Percentiles rank a stretch among this genome's conserved stretches.
Evolutionary conservation across 2,329 filamentous ascomycete genomes (phyloP).

Genomic region (Teratosphaeria pseudoeucalypti): DNA sequence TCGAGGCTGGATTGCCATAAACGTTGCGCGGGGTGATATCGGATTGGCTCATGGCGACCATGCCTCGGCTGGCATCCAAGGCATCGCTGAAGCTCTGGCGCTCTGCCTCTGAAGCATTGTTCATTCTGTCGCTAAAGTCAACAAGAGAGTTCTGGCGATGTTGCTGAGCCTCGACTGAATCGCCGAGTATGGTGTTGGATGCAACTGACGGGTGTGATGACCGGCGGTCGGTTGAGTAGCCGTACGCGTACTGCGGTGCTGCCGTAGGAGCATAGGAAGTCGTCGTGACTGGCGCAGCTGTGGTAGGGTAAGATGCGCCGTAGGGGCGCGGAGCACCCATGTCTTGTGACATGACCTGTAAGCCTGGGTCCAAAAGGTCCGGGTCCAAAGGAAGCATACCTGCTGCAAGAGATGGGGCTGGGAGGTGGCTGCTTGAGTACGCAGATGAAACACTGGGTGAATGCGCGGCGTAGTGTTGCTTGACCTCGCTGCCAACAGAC

Average conservation of each 20-base stretch:
- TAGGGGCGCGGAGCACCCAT: conserved; percentile 58
- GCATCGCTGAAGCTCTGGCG: conserved; percentile 72
- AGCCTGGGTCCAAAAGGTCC: conserved; percentile 50
- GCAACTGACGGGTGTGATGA: conserved; percentile 76
- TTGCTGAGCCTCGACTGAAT: conserved; percentile 34
- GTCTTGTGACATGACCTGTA: conserved; percentile 58
- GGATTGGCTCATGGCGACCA: conserved; percentile 83
- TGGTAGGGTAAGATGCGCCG: conserved; percentile 58
- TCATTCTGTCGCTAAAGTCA: conserved; percentile 52
- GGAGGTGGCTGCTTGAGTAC: conserved; percentile 61
- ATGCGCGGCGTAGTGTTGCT: conserved; percentile 19
- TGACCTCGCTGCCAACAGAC: conserved; percentile 44
- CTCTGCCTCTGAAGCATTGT: conserved; percentile 45
- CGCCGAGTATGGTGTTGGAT: conserved; percentile 42
- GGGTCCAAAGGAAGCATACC: conserved; percentile 54
- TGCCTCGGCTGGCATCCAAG: conserved; percentile 84
- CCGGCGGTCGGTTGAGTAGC: conserved; percentile 53
- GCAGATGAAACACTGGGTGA: conserved; percentile 29
- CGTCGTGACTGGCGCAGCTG: conserved; percentile 58
- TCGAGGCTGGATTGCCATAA: conserved; percentile 56
- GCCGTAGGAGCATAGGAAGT: conserved; percentile 57
- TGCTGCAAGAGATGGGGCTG: conserved; percentile 60
- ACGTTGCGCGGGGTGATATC: conserved; percentile 81
- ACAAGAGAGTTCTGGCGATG: conserved; percentile 52
- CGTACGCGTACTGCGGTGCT: conserved; percentile 59